Conservation (phyloP, 139 green algal genomes). For the Chlorella sp. region DNA sequence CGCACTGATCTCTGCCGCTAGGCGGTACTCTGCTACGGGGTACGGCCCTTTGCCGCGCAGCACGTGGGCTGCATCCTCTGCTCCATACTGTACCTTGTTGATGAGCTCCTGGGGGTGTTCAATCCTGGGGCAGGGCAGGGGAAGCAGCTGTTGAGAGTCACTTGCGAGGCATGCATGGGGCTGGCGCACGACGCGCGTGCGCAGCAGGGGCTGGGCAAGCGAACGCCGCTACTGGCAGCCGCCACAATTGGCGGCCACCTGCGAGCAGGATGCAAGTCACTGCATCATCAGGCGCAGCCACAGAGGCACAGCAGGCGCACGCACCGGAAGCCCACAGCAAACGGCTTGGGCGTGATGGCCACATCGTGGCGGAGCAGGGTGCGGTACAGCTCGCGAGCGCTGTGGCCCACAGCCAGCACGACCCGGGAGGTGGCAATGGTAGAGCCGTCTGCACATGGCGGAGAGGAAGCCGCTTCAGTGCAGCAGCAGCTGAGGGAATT, state of each 20-base stretch:
- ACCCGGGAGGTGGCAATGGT: slow-evolving; percentile 56
- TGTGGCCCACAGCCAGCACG: slow-evolving; percentile 79
- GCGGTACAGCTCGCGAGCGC: slow-evolving; percentile 68
- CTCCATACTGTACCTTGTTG: slow-evolving; percentile 76
- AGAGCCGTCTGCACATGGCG: slow-evolving; percentile 58
- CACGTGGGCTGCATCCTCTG: slow-evolving; percentile 48
- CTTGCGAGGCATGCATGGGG: too few relatives aligned
- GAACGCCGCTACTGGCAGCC: too few relatives aligned
- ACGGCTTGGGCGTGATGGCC: slow-evolving; percentile 76
- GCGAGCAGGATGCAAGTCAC: too few relatives aligned
- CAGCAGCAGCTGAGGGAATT: too few relatives aligned
- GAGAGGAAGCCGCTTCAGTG: too few relatives aligned
- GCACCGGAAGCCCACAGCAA: slow-evolving; percentile 82
- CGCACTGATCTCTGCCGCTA: slow-evolving; percentile 55
- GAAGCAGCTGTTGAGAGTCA: too few relatives aligned
- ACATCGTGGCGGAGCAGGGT: slow-evolving; percentile 62
- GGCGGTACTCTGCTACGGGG: slow-evolving; percentile 86
- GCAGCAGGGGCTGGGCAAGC: too few relatives aligned
- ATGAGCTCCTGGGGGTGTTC: slow-evolving; percentile 89
- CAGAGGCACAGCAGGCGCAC: neutral
- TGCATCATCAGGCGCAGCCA: too few relatives aligned
- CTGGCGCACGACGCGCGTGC: too few relatives aligned
- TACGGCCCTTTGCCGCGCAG: slow-evolving; percentile 73
- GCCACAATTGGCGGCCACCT: too few relatives aligned
- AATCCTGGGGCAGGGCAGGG: slow-evolving; percentile 36